Evolutionary conservation across 257 asterid genomes (phyloP), one percentile per base, ranked within the genome.

Genomic region (Henckelia pumila): DNA sequence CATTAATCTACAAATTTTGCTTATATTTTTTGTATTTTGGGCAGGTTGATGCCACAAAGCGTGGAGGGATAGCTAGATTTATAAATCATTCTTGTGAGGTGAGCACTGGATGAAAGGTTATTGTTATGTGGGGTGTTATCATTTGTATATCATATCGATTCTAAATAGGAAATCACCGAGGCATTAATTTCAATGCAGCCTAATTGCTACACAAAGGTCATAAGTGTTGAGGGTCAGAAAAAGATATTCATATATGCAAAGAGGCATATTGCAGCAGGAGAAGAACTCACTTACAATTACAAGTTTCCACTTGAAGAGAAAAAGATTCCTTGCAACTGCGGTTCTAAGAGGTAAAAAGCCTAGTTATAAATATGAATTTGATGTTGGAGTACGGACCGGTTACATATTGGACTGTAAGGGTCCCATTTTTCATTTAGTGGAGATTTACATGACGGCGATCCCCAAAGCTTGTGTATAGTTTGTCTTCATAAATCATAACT

Each of bases 71-170:
- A 58, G 99, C 99, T 66, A 84, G 99, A 78, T 94, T 94, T 69
- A 84, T 94, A 68, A 94, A 94, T 80, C 99, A 94, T 82, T 94
- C 99, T 66, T 94, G 99, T 78, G 99, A 94, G 96, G 99, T 94
- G 83, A 78, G 71, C 71, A 61, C 64, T 55, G 32, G 60, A 24
- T 26, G 53, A 62, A 66, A 57, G 10, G 19, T 71, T 52, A 29
- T 35, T 33, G 20, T 62, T 78, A 56, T 73, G 64, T 61, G 70
- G 64, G 75, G 50, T 74, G 60, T 21, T 40, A 59, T 44, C 30
- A 53, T 74, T 59, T 61, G 47, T 66, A 57, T 47, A 30, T 59
- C 20, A 6, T 23, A 44, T 30, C 66, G 55, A 73, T 66, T 53
- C 26, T 13, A 59, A 40, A 7, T 13, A 69, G 69, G 23, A 75